Percentiles rank a stretch among this genome's conserved stretches.
These are phyloP conservation scores for Eremomyces bilateralis DNA, from an alignment of 495 filamentous ascomycete species.

Conservation along the genomic window DNA sequence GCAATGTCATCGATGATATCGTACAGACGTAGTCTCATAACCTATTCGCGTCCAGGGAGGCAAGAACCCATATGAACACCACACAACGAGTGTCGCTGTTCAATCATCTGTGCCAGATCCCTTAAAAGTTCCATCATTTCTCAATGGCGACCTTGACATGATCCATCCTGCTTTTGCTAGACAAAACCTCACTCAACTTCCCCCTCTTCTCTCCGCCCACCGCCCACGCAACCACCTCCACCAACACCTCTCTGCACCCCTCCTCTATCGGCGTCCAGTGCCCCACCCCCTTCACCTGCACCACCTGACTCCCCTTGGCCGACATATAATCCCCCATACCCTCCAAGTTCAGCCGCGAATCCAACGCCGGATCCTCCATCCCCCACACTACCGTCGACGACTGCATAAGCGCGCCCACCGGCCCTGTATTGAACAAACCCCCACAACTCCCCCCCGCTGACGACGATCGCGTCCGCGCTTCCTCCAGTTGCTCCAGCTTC, in stretches of 20 bases:
- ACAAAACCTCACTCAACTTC: slow-evolving; percentile 4
- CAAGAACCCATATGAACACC: no score
- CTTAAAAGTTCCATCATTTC: no score
- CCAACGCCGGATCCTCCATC: slow-evolving; percentile 21
- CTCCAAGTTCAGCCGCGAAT: slow-evolving; percentile 9
- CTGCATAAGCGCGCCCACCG: slow-evolving; percentile 24
- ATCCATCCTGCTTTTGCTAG: no score
- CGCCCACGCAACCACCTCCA: slow-evolving; percentile 8
- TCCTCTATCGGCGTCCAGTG: slow-evolving; percentile 15
- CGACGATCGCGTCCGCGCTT: neutral
- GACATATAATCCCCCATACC: slow-evolving; percentile 14
- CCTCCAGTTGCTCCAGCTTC: neutral
- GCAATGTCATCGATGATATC: no score
- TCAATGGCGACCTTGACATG: no score
- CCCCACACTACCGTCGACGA: slow-evolving; percentile 31
- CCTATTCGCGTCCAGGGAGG: no score
- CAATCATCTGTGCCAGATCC: no score
- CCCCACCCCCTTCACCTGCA: slow-evolving; percentile 7
- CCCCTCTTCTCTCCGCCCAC: slow-evolving; percentile 7
- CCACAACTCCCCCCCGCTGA: slow-evolving; percentile 10
- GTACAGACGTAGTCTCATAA: no score
- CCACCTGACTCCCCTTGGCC: slow-evolving; percentile 7
- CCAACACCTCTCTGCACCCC: slow-evolving; percentile 6
- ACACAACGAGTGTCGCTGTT: no score
- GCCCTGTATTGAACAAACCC: slow-evolving; percentile 25